Conservation (phyloP, 164 flowering plant genomes). For the Magnolia officinalis region DNA sequence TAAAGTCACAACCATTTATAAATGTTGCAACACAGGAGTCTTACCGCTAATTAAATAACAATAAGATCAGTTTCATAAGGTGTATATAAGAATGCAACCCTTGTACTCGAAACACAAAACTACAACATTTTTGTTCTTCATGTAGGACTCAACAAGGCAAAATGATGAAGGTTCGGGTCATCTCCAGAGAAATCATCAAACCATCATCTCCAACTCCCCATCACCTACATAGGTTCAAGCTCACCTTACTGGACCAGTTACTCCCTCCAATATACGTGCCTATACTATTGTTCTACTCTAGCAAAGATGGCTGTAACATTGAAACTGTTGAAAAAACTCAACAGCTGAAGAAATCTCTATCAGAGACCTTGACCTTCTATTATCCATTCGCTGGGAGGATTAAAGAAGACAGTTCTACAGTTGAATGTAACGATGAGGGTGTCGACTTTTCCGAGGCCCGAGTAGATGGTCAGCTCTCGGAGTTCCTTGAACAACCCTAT, state of each 20-base stretch:
- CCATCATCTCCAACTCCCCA: constrained; percentile 27
- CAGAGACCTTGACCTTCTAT: constrained; percentile 22
- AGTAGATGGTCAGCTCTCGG: not conserved
- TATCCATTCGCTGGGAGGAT: constrained; percentile 38
- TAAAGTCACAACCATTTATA: no score
- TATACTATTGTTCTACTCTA: constrained; percentile 11
- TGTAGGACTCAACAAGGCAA: not conserved
- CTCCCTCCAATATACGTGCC: constrained; percentile 9
- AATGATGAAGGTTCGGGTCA: constrained; percentile 9
- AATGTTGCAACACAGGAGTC: constrained; percentile 12
- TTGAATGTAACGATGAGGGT: not conserved
- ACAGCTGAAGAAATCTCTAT: constrained; percentile 25
- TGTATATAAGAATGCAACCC: not conserved
- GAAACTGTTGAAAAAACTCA: not conserved
- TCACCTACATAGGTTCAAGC: constrained; percentile 6
- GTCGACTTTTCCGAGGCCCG: not conserved
- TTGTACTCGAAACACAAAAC: not conserved
- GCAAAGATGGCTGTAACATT: not conserved
- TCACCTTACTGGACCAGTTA: constrained; percentile 19
- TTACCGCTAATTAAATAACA: not conserved
- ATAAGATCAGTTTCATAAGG: not conserved
- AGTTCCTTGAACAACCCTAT: not conserved
- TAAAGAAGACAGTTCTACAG: constrained; percentile 14
- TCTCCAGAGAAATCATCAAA: constrained; percentile 12
- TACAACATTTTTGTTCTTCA: not conserved